A percentile compares a stretch with the other conserved stretches of the same genome.
Conservation (phyloP, 495 filamentous ascomycete genomes). For the Tuber microsphaerosporum region DNA sequence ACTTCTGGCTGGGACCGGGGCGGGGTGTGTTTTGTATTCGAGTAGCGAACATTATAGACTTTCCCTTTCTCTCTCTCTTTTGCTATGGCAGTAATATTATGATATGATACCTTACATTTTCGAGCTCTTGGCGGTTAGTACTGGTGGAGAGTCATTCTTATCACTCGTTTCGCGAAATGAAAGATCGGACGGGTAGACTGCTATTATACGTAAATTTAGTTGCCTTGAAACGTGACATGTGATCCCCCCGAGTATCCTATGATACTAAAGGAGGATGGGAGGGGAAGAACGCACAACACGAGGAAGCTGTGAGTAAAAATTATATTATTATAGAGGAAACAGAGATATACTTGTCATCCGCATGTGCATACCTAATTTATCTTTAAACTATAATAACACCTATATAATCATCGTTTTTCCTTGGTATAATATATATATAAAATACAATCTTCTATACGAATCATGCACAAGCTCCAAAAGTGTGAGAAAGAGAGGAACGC, state of each 20-base stretch:
- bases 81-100: not conserved
- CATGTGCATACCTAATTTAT: not conserved
- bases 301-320: not conserved
- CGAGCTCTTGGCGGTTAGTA: too few species aligned
- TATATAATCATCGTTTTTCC: not conserved
- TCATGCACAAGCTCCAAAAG: not conserved
- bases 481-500: not conserved
- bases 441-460: not conserved
- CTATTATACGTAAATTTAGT: too few species aligned
- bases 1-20: not conserved
- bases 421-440: not conserved
- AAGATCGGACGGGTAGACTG: too few species aligned
- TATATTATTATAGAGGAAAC: too few species aligned
- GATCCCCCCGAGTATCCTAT: not conserved
- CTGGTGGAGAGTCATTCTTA: not conserved
- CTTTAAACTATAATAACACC: not conserved
- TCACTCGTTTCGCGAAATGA: not conserved
- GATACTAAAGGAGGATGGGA: too few species aligned
- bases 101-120: not conserved
- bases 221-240: not conserved
- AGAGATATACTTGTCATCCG: not conserved
- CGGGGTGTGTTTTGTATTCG: not conserved
- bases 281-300: not conserved
- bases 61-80: not conserved
- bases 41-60: not conserved